These are phyloP conservation scores for Trichoderma citrinoviride DNA, from an alignment of 2,329 filamentous ascomycete species.

Conservation along the genomic window DNA sequence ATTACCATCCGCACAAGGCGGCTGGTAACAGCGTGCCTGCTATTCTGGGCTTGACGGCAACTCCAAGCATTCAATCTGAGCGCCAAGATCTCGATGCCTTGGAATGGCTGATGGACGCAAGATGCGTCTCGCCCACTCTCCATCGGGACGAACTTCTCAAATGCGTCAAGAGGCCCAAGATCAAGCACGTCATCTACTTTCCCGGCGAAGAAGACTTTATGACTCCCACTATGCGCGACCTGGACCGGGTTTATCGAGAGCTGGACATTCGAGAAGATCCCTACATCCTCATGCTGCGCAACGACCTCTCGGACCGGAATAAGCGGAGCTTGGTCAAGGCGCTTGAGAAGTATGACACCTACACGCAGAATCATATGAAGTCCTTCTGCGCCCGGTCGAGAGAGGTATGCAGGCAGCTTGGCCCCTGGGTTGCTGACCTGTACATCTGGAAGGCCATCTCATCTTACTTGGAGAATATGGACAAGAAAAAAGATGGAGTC, in stretches of 20 bases:
- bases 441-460: constrained; percentile 56
- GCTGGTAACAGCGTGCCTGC: constrained; percentile 50
- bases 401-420: constrained; percentile 57
- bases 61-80: constrained; percentile 64
- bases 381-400: constrained; percentile 50
- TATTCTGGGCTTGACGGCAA: constrained; percentile 79
- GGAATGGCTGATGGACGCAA: constrained; percentile 67
- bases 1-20: constrained; percentile 57
- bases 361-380: constrained; percentile 54
- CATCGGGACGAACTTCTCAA: constrained; percentile 68
- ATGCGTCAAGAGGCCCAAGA: constrained; percentile 63
- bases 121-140: constrained; percentile 64
- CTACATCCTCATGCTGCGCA: constrained; percentile 48
- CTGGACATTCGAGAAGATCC: constrained; percentile 63
- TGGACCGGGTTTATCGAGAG: constrained; percentile 41
- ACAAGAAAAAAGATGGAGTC: constrained; percentile 25
- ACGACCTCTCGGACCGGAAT: constrained; percentile 42
- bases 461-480: constrained; percentile 31
- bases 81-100: constrained; percentile 56
- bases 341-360: constrained; percentile 48
- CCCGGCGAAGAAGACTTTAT: constrained; percentile 2
- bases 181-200: constrained; percentile 42
- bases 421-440: constrained; percentile 65
- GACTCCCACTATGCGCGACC: constrained; percentile 42
- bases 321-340: constrained; percentile 38